phyloP scores from a whole-genome alignment of 2,329 filamentous ascomycete genomes.

The Colletotrichum sp. region DNA sequence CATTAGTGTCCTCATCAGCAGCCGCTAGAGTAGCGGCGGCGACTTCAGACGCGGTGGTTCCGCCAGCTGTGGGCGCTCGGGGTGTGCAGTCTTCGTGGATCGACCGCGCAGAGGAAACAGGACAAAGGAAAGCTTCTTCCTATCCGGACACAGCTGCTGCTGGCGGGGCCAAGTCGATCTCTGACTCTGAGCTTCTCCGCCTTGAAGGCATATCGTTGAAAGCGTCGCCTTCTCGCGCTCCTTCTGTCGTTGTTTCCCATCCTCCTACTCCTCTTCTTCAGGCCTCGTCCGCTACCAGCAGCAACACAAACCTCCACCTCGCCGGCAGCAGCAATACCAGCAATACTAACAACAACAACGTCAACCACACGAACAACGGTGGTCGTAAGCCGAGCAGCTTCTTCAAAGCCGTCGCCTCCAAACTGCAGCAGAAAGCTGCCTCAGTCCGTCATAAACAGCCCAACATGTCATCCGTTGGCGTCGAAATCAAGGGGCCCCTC shows the following conservation, averaged over 20 bases:
- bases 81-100: conserved; percentile 19
- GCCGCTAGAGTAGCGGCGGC: conserved; percentile 10
- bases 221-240: conserved; percentile 25
- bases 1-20: conserved; percentile 15
- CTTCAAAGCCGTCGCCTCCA: conserved; percentile 46
- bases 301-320: conserved; percentile 31
- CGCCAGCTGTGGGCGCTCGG: conserved; percentile 11
- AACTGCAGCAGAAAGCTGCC: conserved; percentile 43
- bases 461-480: conserved; percentile 22
- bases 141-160: conserved; percentile 22
- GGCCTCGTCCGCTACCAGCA: conserved; percentile 31
- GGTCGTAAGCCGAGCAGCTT: conserved; percentile 41
- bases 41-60: conserved; percentile 2
- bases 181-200: conserved; percentile 51
- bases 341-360: conserved; percentile 25
- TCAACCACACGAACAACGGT: not conserved
- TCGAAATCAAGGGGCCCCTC: conserved; percentile 13
- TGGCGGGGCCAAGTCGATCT: conserved; percentile 40
- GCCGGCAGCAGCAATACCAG: not conserved
- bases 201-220: conserved; percentile 54
- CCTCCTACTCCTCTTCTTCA: conserved; percentile 27
- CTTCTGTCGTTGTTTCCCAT: conserved; percentile 20
- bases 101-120: conserved; percentile 2
- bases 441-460: conserved; percentile 30
- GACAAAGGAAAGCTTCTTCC: conserved; percentile 23